Evolutionary conservation across 2,329 filamentous ascomycete species (phyloP), one percentile per base, ranked within the genome.

Genomic region (Zymoseptoria pseudotritici): DNA sequence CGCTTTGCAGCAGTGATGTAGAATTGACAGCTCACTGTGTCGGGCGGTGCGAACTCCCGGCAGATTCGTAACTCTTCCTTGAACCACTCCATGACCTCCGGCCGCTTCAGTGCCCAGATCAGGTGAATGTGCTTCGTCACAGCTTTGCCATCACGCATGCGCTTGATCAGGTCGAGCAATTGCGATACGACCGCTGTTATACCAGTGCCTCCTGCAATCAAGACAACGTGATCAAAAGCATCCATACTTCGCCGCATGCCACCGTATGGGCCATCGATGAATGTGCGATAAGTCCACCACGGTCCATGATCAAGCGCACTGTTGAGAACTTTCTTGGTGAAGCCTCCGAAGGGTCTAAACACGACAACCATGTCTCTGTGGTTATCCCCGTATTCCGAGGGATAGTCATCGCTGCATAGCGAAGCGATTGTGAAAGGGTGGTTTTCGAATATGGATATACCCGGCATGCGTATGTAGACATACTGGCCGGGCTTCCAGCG

Each of bases 41-140:
- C 90, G 0, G 90, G 89, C 1, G 93, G 93, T 9, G 93, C 92
- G 55, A 86, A 88, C 74, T 97, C 90, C 68, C 91, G 85, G 76
- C 93, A 96, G 69, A 97, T 96, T 54, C 91, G 85, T 60, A 97
- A 80, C 74, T 97, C 93, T 75, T 97, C 92, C 65, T 90, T 89
- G 80, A 97, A 97, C 93, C 93, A 97, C 72, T 97, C 91, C 86
- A 97, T 91, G 0, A 91, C 90, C 74, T 97, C 93, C 13, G 94
- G 86, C 58, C 89, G 85, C 75, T 94, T 96, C 66, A 97, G 79
- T 4, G 92, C 86, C 93, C 93, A 97, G n/a, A 97, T 84, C 1
- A 97, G 90, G 17, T 94, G 88, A 4, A 97, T 88, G 65, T 88
- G 90, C 72, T 89, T 90, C 1, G 92, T 97, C 52, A 96, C 90